phyloP scores from a whole-genome alignment of 75 land plant species.

The Cryptomeria japonica region DNA sequence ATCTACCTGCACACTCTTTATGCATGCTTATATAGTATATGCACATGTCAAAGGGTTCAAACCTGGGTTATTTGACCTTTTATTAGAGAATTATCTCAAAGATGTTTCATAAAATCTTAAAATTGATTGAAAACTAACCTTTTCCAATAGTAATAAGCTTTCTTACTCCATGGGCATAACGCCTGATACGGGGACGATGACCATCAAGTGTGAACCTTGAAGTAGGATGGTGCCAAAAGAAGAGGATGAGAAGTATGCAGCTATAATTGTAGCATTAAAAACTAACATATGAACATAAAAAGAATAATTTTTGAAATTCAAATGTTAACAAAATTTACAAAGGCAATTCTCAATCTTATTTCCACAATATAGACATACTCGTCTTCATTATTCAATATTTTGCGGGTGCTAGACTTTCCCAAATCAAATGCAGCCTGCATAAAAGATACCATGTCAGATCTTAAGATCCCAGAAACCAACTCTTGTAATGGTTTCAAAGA shows the following conservation, averaged over 20 bases:
- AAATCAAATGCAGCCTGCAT: slow-evolving; percentile 64
- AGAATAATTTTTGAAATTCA: background rate
- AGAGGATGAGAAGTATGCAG: background rate
- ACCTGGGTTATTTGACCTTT: background rate
- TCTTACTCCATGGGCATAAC: slow-evolving; percentile 65
- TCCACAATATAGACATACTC: slow-evolving; percentile 46
- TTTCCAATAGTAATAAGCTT: slow-evolving; percentile 76
- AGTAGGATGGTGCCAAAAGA: background rate
- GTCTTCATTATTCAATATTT: slow-evolving; percentile 50
- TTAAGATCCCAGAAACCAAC: background rate
- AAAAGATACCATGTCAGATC: background rate
- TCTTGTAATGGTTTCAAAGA: background rate
- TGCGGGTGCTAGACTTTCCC: slow-evolving; percentile 39
- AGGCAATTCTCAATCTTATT: background rate
- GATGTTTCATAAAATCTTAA: background rate
- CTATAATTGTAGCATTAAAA: background rate
- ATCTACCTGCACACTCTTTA: background rate
- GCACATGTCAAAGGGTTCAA: background rate
- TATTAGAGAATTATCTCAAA: background rate
- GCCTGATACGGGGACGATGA: slow-evolving; percentile 57
- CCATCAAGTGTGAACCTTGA: slow-evolving; percentile 85
- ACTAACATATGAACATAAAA: slow-evolving; percentile 12
- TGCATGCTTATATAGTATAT: background rate
- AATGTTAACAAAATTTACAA: background rate
- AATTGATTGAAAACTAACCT: slow-evolving; percentile 33